phyloP scores from a whole-genome alignment of 306 rosid species.

The Calophaca sinica region DNA sequence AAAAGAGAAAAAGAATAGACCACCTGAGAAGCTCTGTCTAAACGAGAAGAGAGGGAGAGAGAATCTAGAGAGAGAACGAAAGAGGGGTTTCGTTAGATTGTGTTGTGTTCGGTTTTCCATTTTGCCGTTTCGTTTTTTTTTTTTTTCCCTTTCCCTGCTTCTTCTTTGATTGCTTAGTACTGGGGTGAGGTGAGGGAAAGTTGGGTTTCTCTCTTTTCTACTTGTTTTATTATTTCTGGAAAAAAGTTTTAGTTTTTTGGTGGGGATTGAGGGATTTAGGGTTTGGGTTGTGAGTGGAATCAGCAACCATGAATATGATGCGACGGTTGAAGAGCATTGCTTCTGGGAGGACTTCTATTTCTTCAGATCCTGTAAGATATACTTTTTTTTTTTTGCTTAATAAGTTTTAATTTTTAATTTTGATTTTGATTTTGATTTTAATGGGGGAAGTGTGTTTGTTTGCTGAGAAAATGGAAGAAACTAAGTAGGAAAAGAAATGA shows the following conservation, averaged over 20 bases:
- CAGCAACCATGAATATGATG: conserved; percentile 83
- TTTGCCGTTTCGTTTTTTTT: conserved; percentile 21
- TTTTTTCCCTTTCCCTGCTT: no score
- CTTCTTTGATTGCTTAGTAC: conserved; percentile 6
- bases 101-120: conserved; percentile 10
- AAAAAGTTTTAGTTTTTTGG: background rate
- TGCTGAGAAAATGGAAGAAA: conserved; percentile 26
- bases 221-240: background rate
- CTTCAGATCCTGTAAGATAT: conserved; percentile 84
- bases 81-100: background rate
- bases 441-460: background rate
- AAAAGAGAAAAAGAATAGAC: conserved; percentile 42
- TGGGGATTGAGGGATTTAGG: conserved; percentile 51
- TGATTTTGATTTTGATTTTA: background rate
- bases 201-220: conserved; percentile 63
- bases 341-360: conserved; percentile 86
- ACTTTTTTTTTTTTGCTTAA: background rate
- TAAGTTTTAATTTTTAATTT: background rate
- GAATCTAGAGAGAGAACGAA: conserved; percentile 35
- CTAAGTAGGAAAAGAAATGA: conserved; percentile 17
- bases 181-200: conserved; percentile 52
- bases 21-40: conserved; percentile 48
- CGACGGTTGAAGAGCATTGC: conserved; percentile 96
- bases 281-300: conserved; percentile 34
- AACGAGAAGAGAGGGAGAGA: conserved; percentile 13